These are phyloP conservation scores for Cupressus sempervirens DNA, from an alignment of 75 land plant species.

Conservation along the genomic window DNA sequence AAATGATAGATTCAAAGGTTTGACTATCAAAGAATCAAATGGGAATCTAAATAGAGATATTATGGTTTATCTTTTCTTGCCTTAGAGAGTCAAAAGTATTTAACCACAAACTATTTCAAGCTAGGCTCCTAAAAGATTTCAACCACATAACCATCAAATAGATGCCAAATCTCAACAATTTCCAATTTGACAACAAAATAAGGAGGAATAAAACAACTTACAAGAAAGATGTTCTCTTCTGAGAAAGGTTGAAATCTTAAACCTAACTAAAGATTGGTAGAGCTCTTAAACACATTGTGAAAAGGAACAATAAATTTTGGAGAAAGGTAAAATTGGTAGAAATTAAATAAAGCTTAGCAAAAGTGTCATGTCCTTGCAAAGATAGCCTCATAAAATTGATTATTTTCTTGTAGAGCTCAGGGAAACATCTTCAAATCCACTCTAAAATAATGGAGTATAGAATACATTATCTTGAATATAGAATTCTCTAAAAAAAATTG, in stretches of 20 bases:
- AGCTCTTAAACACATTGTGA: background rate
- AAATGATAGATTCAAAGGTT: background rate
- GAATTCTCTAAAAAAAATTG: background rate
- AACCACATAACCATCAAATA: no score
- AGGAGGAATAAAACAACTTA: background rate
- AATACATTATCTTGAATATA: background rate
- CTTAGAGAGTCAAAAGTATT: no score
- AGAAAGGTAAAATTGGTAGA: background rate
- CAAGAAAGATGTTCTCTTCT: background rate
- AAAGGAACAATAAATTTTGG: background rate
- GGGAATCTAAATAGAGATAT: background rate
- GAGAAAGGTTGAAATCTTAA: background rate
- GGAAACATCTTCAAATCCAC: background rate
- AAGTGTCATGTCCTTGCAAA: background rate
- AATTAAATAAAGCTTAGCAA: background rate
- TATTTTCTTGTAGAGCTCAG: background rate
- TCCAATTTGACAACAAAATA: no score
- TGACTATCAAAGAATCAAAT: background rate
- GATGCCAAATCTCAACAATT: no score
- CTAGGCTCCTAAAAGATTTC: background rate
- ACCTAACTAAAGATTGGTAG: background rate
- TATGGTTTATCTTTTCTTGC: no score
- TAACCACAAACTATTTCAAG: background rate
- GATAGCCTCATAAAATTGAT: background rate
- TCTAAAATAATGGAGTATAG: background rate